Evolutionary conservation across 2,329 filamentous ascomycete genomes (phyloP).

Genomic region (Trichoderma semiorbis): DNA sequence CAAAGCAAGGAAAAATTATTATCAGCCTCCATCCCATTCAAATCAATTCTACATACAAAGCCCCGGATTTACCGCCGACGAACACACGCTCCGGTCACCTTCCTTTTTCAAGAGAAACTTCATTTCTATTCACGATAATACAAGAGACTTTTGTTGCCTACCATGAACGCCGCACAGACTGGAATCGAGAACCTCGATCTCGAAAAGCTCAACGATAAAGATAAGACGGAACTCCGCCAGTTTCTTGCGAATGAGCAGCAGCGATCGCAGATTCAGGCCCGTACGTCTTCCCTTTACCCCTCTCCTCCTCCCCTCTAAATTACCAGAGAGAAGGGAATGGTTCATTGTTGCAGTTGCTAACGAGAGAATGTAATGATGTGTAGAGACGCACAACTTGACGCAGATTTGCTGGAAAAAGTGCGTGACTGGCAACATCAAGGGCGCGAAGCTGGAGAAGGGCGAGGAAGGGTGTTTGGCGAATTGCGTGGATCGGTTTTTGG

Average conservation of each 20-base stretch:
- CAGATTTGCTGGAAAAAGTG: constrained; percentile 96
- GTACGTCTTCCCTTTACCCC: constrained; percentile 44
- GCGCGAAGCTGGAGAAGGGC: constrained; percentile 65
- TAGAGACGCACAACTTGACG: constrained; percentile 54
- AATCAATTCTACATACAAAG: neutral
- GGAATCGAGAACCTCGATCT: constrained; percentile 58
- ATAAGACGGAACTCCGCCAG: constrained; percentile 83
- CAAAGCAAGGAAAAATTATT: neutral
- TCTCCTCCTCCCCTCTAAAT: neutral
- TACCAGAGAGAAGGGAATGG: neutral
- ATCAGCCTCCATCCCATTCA: neutral
- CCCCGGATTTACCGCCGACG: neutral
- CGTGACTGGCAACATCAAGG: constrained; percentile 69
- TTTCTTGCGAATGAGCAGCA: constrained; percentile 83
- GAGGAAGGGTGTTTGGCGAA: constrained; percentile 86
- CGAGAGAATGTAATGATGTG: neutral
- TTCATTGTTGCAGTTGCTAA: neutral
- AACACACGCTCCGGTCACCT: neutral
- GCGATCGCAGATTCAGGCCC: constrained; percentile 64
- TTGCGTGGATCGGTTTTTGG: constrained; percentile 91
- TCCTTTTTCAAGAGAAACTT: neutral
- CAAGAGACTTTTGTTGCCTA: neutral
- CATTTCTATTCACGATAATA: neutral
- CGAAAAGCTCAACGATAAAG: constrained; percentile 70
- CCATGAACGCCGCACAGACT: constrained; percentile 36